Percentiles rank a stretch among this genome's conserved stretches.
phyloP scores from a whole-genome alignment of 306 rosid species.

The Vigna angularis region DNA sequence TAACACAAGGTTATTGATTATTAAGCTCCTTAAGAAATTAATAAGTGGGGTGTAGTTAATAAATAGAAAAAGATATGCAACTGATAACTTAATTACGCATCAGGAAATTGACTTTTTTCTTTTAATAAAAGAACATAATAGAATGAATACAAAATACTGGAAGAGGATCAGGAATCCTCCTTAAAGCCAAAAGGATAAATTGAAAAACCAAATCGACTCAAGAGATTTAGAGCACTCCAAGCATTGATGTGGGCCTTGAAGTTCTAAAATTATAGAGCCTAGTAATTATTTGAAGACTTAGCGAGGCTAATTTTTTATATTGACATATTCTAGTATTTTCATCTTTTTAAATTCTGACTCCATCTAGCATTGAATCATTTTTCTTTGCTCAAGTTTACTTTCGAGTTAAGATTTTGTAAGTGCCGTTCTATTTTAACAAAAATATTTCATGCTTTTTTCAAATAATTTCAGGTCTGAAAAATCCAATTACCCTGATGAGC shows the following conservation, averaged over 20 bases:
- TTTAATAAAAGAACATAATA: constrained; percentile 19
- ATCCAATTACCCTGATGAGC: constrained; percentile 96
- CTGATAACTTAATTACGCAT: not conserved
- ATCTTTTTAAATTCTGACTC: not conserved
- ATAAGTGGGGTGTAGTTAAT: not conserved
- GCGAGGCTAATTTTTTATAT: constrained; percentile 28
- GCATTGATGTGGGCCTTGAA: constrained; percentile 11
- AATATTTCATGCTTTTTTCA: constrained; percentile 24
- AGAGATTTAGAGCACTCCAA: not conserved
- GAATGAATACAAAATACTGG: constrained; percentile 5
- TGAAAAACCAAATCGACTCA: not conserved
- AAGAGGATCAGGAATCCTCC: constrained; percentile 6
- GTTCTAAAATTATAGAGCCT: constrained; percentile 6
- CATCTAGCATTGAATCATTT: not conserved
- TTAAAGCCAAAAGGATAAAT: not conserved
- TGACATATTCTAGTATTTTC: constrained; percentile 27
- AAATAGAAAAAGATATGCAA: not conserved
- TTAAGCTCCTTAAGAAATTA: constrained; percentile 23
- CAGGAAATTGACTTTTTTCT: not conserved
- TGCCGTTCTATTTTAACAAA: constrained; percentile 27
- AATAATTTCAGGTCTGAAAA: constrained; percentile 79
- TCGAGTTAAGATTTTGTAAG: constrained; percentile 18
- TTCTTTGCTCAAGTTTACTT: not conserved
- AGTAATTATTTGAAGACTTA: not conserved
- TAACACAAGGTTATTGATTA: not conserved